These are phyloP conservation scores for Dactylellina sp. DNA, from an alignment of 2,329 filamentous ascomycete genomes.

Conservation along the genomic window DNA sequence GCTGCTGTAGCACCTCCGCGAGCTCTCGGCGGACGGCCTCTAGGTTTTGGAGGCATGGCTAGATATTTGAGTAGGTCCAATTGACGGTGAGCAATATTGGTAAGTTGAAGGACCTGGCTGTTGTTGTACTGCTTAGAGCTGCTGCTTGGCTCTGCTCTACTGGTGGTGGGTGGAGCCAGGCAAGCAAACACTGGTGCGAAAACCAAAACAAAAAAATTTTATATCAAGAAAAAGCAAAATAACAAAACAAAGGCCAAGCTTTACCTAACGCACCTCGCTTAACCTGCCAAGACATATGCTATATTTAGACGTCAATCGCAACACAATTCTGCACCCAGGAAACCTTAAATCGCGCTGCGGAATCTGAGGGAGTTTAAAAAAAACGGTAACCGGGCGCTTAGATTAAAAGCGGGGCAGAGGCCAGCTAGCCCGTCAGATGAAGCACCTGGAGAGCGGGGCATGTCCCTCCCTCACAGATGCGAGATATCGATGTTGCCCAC, in stretches of 20 bases:
- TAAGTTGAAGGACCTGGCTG: not conserved
- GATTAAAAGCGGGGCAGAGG: not conserved
- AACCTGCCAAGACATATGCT: conserved; percentile 46
- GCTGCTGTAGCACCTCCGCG: conserved; percentile 32
- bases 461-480: too few relatives aligned
- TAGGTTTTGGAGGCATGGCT: conserved; percentile 41
- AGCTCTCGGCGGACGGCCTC: conserved; percentile 23
- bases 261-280: conserved; percentile 44
- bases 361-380: not conserved
- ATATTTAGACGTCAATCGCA: conserved; percentile 56
- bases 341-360: conserved; percentile 11
- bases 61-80: not conserved
- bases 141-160: not conserved
- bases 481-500: too few relatives aligned
- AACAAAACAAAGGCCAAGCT: conserved; percentile 33
- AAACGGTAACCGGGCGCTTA: conserved; percentile 25
- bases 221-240: conserved; percentile 51
- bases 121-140: not conserved
- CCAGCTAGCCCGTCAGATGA: too few relatives aligned
- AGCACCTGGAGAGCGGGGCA: too few relatives aligned
- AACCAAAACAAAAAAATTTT: conserved; percentile 23
- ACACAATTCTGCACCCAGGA: conserved; percentile 22
- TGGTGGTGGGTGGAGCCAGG: not conserved
- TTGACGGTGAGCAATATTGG: too few relatives aligned
- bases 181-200: conserved; percentile 23